Conservation (phyloP, 2,329 filamentous ascomycete species). For the Microascus cirrosus region DNA sequence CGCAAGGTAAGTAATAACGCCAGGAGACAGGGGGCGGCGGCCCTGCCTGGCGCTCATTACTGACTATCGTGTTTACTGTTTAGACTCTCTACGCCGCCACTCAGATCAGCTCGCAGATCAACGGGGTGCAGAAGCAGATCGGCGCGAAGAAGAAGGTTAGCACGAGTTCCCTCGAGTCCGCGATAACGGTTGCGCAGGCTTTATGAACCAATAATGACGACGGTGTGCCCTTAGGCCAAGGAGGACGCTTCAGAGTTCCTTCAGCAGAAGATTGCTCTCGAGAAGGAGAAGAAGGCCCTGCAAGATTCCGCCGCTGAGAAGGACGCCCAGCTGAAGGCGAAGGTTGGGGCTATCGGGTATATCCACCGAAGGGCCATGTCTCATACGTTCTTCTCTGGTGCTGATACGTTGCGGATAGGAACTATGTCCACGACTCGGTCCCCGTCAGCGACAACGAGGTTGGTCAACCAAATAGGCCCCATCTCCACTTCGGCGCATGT, state of each 20-base stretch:
- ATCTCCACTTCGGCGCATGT: background rate
- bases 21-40: background rate
- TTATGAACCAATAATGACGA: background rate
- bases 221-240: slow-evolving; percentile 48
- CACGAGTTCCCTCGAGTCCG: background rate
- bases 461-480: slow-evolving; percentile 7
- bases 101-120: slow-evolving; percentile 76
- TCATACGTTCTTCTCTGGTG: too few species aligned
- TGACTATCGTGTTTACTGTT: slow-evolving; percentile 20
- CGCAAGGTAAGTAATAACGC: slow-evolving; percentile 46
- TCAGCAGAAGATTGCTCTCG: slow-evolving; percentile 63
- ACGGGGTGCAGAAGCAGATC: slow-evolving; percentile 82
- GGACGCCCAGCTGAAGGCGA: slow-evolving; percentile 60
- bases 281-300: slow-evolving; percentile 72
- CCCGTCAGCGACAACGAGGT: slow-evolving; percentile 74
- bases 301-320: slow-evolving; percentile 67
- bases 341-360: slow-evolving; percentile 79
- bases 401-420: slow-evolving; percentile 11
- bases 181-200: background rate
- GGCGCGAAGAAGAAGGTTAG: slow-evolving; percentile 71
- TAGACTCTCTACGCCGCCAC: slow-evolving; percentile 59
- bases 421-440: slow-evolving; percentile 70
- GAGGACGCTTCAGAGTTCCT: slow-evolving; percentile 76
- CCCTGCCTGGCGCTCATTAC: background rate
- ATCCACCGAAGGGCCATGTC: background rate